Evolutionary conservation across 768 basidiomycete species (phyloP), one percentile per base, ranked within the genome.

Genomic region (Termitomyces sp.): DNA sequence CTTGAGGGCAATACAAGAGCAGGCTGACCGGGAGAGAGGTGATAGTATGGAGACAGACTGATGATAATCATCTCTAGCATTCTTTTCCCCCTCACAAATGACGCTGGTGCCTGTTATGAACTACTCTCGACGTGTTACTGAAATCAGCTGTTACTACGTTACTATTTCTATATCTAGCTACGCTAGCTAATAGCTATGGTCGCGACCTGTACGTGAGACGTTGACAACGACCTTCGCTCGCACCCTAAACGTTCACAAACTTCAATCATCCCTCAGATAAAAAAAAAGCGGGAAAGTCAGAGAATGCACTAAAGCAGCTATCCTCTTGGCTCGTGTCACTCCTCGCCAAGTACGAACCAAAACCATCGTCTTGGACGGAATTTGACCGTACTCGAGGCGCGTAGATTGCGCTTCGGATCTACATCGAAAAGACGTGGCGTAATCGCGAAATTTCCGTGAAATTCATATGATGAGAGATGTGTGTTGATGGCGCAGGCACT

Each of bases 1-100:
- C 71, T 75, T 97, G 70, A 79, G 85, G 41, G 93, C 91, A 2
- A 79, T 96, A 31, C 84, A 81, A 59, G 90, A 89, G 61, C 87
- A 95, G 69, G 89, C 86, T 13, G 76, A 82, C 57, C 76, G 80
- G 56, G 82, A 82, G 54, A 68, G 65, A 13, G 65, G 63, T 18
- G 66, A 75, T 30, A 76, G 73, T 27, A 95, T 95, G 92, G 88
- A 94, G 66, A 92, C 92, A 8, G 89, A 93, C 68, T 92, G 60
- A 72, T 51, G 60, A 72, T 51, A 15, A 58, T 36, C 4, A 36
- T 36, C 34, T 22, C 36, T 22, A 18, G 34, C 22, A 8, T 6
- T 51, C 20, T 37, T 3, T 52, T 37, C 2, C 27, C 6, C 24
- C 11, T 27, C 24, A 4, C 22, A 24, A 34, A 52, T 39, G 37